Evolutionary conservation across 768 basidiomycete species (phyloP), one percentile per base, ranked within the genome.

Genomic region (Thelephora aurantiotincta): DNA sequence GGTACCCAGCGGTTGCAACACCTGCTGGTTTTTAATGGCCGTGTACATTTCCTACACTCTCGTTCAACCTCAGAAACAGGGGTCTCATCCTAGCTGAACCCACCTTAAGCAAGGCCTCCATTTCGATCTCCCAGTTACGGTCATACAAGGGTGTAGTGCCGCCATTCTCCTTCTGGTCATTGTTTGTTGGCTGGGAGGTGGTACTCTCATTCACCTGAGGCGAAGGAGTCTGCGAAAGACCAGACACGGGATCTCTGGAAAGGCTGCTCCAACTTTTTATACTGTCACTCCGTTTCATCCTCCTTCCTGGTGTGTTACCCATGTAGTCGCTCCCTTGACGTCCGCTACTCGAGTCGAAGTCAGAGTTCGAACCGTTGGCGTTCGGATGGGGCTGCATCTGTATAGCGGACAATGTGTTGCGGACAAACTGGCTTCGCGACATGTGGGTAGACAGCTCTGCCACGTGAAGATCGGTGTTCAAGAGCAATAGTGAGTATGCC

Each of bases 391-490:
- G 64, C 52, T 89, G 86, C 60, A 75, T 78, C 57, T 84, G 87
- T 48, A 99, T 84, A 1, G 89, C 83, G 3, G 76, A 66, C 61
- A 98, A 73, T 1, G 93, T 97, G 61, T 98, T 97, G 44, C 81
- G 77, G 6, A 98, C 80, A 62, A 98, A 99, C 58, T 97, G 92
- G 46, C 57, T 73, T 16, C 86, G 77, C 1, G 94, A 92, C 96
- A 98, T 99, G 51, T 88, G 82, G 2, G 74, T 77, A 14, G 77
- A 62, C 22, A 96, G 71, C 34, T 97, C 93, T 30, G 93, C 96
- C 45, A 99, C 83, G 62, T 99, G 94, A 33, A 99, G 74, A 62
- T 99, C 96, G 22, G 96, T 99, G 66, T 99, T 99, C 45, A 98
- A 75, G 30, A 98, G 73, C 0, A 99, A 68, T 35, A 99, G 73